These are phyloP conservation scores for Candida fluviatilis DNA, from an alignment of 805 yeast genomes.

Conservation along the genomic window DNA sequence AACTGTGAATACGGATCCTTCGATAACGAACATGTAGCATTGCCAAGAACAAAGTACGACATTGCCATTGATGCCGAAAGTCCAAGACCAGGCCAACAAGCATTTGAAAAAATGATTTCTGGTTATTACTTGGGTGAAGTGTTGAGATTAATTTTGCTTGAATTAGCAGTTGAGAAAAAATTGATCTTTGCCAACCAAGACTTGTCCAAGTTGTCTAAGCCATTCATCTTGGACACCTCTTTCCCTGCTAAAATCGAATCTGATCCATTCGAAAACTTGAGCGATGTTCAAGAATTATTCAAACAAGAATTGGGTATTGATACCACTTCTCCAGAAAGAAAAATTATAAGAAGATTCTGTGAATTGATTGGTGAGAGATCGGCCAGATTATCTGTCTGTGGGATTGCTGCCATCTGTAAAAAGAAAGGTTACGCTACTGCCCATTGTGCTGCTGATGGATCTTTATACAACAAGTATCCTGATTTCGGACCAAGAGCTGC, in stretches of 20 bases:
- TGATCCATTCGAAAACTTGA: constrained; percentile 81
- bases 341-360: constrained; percentile 74
- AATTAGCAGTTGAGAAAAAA: constrained; percentile 56
- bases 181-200: constrained; percentile 70
- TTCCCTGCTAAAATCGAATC: constrained; percentile 83
- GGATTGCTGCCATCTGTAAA: constrained; percentile 89
- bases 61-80: constrained; percentile 73
- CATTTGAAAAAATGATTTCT: constrained; percentile 95
- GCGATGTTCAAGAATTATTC: constrained; percentile 69
- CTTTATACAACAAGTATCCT: constrained; percentile 92
- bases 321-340: constrained; percentile 75
- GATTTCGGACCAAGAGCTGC: constrained; percentile 88
- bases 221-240: constrained; percentile 84
- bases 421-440: constrained; percentile 75
- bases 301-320: constrained; percentile 51
- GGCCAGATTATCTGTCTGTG: constrained; percentile 89
- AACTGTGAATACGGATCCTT: constrained; percentile 98
- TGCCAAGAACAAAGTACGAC: constrained; percentile 92
- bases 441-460: constrained; percentile 96
- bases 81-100: constrained; percentile 95
- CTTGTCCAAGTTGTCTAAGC: constrained; percentile 51
- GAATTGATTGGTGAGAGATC: constrained; percentile 90
- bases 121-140: constrained; percentile 96
- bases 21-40: constrained; percentile 77
- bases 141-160: constrained; percentile 73